These are phyloP conservation scores for Spinellus fusiger DNA, from an alignment of 192 early-diverging fungal species.

Conservation along the genomic window DNA sequence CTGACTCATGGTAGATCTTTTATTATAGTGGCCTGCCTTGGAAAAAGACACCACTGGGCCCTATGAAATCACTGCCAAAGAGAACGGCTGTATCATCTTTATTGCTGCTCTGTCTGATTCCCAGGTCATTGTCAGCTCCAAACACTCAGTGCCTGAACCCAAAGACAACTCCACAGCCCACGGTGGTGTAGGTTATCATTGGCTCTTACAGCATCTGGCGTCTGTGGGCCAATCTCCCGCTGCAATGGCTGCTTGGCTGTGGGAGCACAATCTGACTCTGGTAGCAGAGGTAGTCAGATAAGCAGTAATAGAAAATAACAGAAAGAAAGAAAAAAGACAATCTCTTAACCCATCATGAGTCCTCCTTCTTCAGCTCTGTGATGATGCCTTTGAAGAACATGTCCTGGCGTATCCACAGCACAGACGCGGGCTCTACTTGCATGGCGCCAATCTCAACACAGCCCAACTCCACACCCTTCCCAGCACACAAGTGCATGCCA, in stretches of 20 bases:
- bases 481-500: slow-evolving; percentile 49
- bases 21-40: slow-evolving; percentile 49
- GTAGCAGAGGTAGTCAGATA: slow-evolving; percentile 84
- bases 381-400: slow-evolving; percentile 96
- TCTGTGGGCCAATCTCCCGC: slow-evolving; percentile 44
- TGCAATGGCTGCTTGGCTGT: slow-evolving; percentile 73
- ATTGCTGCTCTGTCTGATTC: slow-evolving; percentile 58
- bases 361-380: slow-evolving; percentile 60
- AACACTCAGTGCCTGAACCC: slow-evolving; percentile 59
- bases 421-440: slow-evolving; percentile 77
- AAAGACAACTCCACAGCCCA: slow-evolving; percentile 30
- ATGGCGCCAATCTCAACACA: slow-evolving; percentile 86
- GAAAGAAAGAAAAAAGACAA: background rate
- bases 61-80: slow-evolving; percentile 90
- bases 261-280: slow-evolving; percentile 68
- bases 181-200: slow-evolving; percentile 59
- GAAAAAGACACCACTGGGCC: slow-evolving; percentile 64
- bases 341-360: slow-evolving; percentile 3
- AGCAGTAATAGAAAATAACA: too few species aligned
- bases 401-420: slow-evolving; percentile 80
- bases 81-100: slow-evolving; percentile 96
- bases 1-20: background rate
- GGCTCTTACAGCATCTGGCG: slow-evolving; percentile 65
- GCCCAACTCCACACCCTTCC: slow-evolving; percentile 64
- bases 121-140: slow-evolving; percentile 78